Conservation (phyloP, 192 early-diverging fungal species). For the Coemansia sp. region DNA sequence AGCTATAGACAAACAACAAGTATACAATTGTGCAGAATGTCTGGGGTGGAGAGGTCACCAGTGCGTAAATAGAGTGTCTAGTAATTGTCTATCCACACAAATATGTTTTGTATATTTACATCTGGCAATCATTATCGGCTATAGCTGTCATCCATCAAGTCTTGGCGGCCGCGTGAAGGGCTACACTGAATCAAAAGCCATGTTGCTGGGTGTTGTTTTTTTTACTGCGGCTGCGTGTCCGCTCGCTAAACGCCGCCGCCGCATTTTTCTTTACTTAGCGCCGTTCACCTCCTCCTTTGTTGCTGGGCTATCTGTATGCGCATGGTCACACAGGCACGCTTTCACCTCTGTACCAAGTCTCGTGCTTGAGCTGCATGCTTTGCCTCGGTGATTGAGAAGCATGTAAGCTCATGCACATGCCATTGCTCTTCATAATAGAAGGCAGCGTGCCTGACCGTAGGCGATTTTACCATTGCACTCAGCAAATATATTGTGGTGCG, state of each 20-base stretch:
- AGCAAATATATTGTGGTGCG: not conserved
- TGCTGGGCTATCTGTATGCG: slow-evolving; percentile 5
- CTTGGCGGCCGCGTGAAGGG: slow-evolving; percentile 4
- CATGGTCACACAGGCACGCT: slow-evolving; percentile 2
- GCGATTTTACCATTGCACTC: slow-evolving; percentile 2
- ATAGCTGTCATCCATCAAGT: not conserved
- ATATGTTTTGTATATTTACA: not conserved
- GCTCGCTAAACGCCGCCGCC: not conserved
- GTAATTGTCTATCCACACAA: slow-evolving; percentile 9
- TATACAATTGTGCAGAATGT: slow-evolving; percentile 7
- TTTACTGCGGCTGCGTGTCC: slow-evolving; percentile 3
- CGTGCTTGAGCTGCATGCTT: slow-evolving; percentile 3
- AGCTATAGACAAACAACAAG: not conserved
- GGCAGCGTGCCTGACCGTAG: slow-evolving; percentile 3
- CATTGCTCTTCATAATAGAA: slow-evolving; percentile 1
- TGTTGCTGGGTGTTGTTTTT: not conserved
- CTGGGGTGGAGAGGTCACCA: slow-evolving; percentile 1
- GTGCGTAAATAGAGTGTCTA: slow-evolving; percentile 5
- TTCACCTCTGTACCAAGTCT: not conserved
- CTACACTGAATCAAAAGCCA: slow-evolving; percentile 2
- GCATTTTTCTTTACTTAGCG: not conserved
- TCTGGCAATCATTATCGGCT: not conserved
- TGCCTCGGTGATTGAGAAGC: slow-evolving; percentile 11
- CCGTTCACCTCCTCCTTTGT: not conserved
- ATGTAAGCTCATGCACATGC: not conserved